Evolutionary conservation across 1,284 basidiomycete genomes (phyloP).

Genomic region (Stereum hirsutum): DNA sequence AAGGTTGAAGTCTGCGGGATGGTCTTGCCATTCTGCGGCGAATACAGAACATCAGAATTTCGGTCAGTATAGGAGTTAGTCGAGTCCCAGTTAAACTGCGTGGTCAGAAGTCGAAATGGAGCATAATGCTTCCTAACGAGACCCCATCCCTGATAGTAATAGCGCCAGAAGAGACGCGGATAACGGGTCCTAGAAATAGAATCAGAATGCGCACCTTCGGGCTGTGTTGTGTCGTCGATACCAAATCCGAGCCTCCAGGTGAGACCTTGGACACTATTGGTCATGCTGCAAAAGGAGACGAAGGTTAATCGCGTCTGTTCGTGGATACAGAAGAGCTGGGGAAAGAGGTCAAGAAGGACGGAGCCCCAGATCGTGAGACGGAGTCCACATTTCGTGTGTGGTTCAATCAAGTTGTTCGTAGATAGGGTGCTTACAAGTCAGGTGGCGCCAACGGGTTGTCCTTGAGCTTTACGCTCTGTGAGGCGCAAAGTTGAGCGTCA

Average conservation of each 20-base stretch:
- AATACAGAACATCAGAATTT: too few relatives aligned
- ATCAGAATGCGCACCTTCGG: conserved; percentile 35
- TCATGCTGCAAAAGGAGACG: conserved; percentile 22
- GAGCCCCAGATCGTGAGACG: too few relatives aligned
- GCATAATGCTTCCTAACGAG: conserved; percentile 1
- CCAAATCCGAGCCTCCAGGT: conserved; percentile 58
- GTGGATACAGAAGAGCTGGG: too few relatives aligned
- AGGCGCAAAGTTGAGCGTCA: too few relatives aligned
- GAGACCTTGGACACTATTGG: conserved; percentile 47
- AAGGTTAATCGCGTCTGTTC: conserved; percentile 1
- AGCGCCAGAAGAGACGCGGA: background rate
- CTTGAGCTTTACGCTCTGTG: conserved; percentile 40
- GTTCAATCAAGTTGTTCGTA: too few relatives aligned
- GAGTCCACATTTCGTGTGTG: too few relatives aligned
- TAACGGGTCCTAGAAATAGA: too few relatives aligned
- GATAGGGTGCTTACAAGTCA: conserved; percentile 36
- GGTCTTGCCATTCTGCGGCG: conserved; percentile 55
- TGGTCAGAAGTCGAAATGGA: conserved; percentile 3
- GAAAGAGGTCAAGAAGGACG: too few relatives aligned
- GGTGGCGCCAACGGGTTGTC: conserved; percentile 49
- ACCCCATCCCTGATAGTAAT: too few relatives aligned
- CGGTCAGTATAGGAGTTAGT: conserved; percentile 4
- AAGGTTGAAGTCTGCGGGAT: conserved; percentile 41
- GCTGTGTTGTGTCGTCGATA: conserved; percentile 36
- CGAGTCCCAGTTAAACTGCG: background rate